A percentile compares a stretch with the other conserved stretches of the same genome.
phyloP scores from a whole-genome alignment of 257 asterid species.

The Petunia axillaris region DNA sequence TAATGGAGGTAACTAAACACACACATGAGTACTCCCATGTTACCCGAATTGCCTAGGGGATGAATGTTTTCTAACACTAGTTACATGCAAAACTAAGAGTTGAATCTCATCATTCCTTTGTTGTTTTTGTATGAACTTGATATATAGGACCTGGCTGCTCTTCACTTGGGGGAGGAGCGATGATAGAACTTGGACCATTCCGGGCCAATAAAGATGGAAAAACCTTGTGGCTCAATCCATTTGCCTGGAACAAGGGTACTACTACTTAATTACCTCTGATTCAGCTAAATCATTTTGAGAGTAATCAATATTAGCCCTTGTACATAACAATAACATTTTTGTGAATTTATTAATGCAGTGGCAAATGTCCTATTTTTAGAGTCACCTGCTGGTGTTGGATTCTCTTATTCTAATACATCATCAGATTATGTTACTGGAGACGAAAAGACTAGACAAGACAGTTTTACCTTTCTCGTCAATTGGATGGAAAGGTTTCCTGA shows the following conservation, averaged over 20 bases:
- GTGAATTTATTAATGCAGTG: constrained; percentile 12
- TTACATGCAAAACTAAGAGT: background rate
- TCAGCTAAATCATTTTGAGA: background rate
- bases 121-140: background rate
- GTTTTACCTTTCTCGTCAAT: constrained; percentile 26
- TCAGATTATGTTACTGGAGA: constrained; percentile 30
- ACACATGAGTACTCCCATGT: background rate
- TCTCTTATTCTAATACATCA: constrained; percentile 34
- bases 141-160: constrained; percentile 33
- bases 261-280: background rate
- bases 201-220: constrained; percentile 26
- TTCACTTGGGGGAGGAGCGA: constrained; percentile 33
- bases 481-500: constrained; percentile 37
- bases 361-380: constrained; percentile 33
- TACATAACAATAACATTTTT: background rate
- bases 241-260: constrained; percentile 35
- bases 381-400: constrained; percentile 39
- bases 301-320: background rate
- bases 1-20: constrained; percentile 42
- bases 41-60: background rate
- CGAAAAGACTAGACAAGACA: constrained; percentile 16
- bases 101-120: background rate
- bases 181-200: constrained; percentile 37
- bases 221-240: constrained; percentile 27
- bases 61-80: background rate